Evolutionary conservation across 179 eudicot genomes (phyloP).

Genomic region (Beta corolliflora): DNA sequence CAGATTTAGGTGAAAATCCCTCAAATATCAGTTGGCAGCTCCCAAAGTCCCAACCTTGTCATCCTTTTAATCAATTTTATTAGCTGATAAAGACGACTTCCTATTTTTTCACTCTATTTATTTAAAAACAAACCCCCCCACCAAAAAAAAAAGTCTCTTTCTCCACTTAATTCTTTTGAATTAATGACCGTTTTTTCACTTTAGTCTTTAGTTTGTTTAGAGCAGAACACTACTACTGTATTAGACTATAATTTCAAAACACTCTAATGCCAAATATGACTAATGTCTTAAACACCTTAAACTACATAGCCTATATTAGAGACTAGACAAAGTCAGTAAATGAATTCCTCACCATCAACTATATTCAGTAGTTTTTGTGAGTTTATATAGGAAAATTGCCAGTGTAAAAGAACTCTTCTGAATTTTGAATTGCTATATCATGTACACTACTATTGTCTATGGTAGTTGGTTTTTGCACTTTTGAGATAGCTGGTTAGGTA

Average conservation of each 20-base stretch:
- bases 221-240: not conserved
- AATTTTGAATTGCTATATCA: too few relatives aligned
- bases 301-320: not conserved
- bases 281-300: not conserved
- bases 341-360: not conserved
- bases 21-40: slow-evolving; percentile 10
- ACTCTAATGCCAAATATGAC: not conserved
- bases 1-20: slow-evolving; percentile 27
- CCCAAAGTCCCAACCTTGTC: slow-evolving; percentile 13
- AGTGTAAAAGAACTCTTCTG: too few relatives aligned
- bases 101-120: not conserved
- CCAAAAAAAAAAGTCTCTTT: not conserved
- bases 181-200: not conserved
- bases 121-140: too few relatives aligned
- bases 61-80: not conserved
- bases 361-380: too few relatives aligned
- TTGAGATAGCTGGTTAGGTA: too few relatives aligned
- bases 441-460: too few relatives aligned
- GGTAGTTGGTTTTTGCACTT: too few relatives aligned
- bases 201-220: not conserved
- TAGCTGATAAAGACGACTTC: slow-evolving; percentile 19
- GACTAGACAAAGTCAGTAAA: not conserved
- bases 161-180: not conserved
- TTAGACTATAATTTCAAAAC: not conserved
- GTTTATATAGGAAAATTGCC: too few relatives aligned